These are phyloP conservation scores for Caryocar brasiliense DNA, from an alignment of 441 rosid genomes.

Conservation along the genomic window DNA sequence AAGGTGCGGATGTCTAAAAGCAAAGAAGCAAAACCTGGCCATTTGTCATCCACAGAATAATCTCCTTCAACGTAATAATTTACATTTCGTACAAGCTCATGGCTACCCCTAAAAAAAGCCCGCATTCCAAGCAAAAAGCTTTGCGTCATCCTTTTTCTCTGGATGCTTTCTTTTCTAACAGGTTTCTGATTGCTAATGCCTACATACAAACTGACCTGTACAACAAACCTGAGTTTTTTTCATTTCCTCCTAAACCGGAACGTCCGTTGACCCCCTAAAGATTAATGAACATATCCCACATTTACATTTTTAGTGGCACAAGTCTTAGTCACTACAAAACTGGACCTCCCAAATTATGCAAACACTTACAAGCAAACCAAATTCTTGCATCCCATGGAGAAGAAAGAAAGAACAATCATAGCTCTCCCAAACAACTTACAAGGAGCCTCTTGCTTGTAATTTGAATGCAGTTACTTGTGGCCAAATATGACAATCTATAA, in stretches of 20 bases:
- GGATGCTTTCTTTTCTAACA: not conserved
- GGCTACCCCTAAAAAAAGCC: not conserved
- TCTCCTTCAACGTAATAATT: no score
- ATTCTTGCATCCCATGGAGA: slow-evolving; percentile 5
- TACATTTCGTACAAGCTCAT: no score
- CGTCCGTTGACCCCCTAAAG: slow-evolving; percentile 8
- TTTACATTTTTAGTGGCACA: slow-evolving; percentile 23
- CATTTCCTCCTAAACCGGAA: slow-evolving; percentile 8
- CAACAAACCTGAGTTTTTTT: slow-evolving; percentile 17
- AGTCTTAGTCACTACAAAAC: slow-evolving; percentile 28
- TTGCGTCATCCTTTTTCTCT: slow-evolving; percentile 2
- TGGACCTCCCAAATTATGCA: slow-evolving; percentile 17
- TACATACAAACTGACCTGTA: slow-evolving; percentile 26
- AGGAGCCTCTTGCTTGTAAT: slow-evolving; percentile 1
- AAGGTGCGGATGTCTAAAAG: no score
- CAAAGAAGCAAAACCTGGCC: no score
- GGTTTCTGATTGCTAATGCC: slow-evolving; percentile 7
- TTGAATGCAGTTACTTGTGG: slow-evolving; percentile 10
- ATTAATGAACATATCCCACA: slow-evolving; percentile 15
- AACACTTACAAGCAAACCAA: slow-evolving; percentile 18
- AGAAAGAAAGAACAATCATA: not conserved
- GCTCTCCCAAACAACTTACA: not conserved
- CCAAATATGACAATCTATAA: no score
- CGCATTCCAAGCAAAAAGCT: slow-evolving; percentile 7
- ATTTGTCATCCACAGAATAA: no score